phyloP scores from a whole-genome alignment of 805 yeast genomes.

The Candida sanyiensis region DNA sequence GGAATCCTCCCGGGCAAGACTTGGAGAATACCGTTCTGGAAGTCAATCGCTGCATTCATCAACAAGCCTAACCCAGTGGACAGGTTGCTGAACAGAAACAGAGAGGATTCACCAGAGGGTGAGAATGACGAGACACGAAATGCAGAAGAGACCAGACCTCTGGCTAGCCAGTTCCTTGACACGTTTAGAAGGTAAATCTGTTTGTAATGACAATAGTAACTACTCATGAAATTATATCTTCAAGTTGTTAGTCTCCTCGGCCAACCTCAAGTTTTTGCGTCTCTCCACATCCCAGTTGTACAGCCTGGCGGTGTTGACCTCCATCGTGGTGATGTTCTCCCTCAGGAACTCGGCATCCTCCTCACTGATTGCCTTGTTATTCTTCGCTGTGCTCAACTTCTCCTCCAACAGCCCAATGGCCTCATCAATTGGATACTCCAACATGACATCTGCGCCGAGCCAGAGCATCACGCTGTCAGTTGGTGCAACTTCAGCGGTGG shows the following conservation, averaged over 20 bases:
- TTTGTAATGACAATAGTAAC: too few relatives aligned
- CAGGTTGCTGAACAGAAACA: slow-evolving; percentile 7
- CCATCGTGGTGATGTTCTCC: slow-evolving; percentile 94
- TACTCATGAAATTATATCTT: slow-evolving; percentile 9
- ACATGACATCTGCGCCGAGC: slow-evolving; percentile 98
- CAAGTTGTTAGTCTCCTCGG: slow-evolving; percentile 36
- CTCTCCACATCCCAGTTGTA: slow-evolving; percentile 86
- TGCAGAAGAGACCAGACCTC: slow-evolving; percentile 33
- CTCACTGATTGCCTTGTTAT: slow-evolving; percentile 54
- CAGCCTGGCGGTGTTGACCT: slow-evolving; percentile 91
- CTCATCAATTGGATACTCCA: slow-evolving; percentile 87
- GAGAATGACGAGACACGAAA: slow-evolving; percentile 23
- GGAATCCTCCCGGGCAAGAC: slow-evolving; percentile 34
- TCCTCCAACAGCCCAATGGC: slow-evolving; percentile 65
- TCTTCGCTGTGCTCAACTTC: slow-evolving; percentile 58
- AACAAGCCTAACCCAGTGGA: slow-evolving; percentile 5
- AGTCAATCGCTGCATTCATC: slow-evolving; percentile 3
- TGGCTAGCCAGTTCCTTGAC: slow-evolving; percentile 43
- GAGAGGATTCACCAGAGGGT: slow-evolving; percentile 14
- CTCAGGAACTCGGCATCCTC: slow-evolving; percentile 82
- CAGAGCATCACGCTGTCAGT: slow-evolving; percentile 72
- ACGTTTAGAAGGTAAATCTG: slow-evolving; percentile 42
- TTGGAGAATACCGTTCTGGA: slow-evolving; percentile 34
- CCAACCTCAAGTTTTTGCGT: slow-evolving; percentile 43
- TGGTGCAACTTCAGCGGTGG: slow-evolving; percentile 69